Evolutionary conservation across 176 grass and related monocot genomes (phyloP), one percentile per base, ranked within the genome.

Genomic region (Avena insularis): DNA sequence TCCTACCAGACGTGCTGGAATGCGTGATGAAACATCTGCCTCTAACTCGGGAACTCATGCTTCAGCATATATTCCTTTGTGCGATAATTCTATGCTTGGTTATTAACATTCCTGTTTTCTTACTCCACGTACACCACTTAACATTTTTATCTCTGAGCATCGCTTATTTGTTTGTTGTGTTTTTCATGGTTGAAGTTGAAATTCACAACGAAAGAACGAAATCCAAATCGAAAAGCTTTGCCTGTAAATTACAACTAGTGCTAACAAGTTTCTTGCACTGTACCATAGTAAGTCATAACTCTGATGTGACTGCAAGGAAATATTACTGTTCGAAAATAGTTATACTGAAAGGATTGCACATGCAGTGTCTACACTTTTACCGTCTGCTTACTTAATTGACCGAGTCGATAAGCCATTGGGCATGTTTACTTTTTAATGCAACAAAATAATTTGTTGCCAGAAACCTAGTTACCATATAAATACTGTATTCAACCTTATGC

Each of bases 201-300:
- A 70, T 40, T 70, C 66, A 19, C 16, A 70, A 70, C 8, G 33
- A 43, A n/a, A n/a, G 16, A 38, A 70, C 8, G 7, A 70, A 70
- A 70, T 70, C 66, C 40, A 35, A 69, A 33, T 35, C 19, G 33
- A 40, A 40, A 40, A 40, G 5, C 38, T 35, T 69, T 9, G 31
- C 33, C 3, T 69, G 15, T 69, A 20, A 40, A 33, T 10, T 69
- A 16, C 25, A 75, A 75, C 50, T 75, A 29, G 8, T 29, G n/a
- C 71, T 75, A n/a, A 51, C 72, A 75, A 75, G 48, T 51, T 53
- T 75, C 72, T 75, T 75, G 23, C 47, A 29, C 16, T 75, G 47
- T 50, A 51, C 47, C 29, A 67, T 9, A n/a, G 46, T 50, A 75
- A 51, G 47, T 29, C 21, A 50, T 1, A 25, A 29, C 4, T 51